Evolutionary conservation across 495 filamentous ascomycete genomes (phyloP), one percentile per base, ranked within the genome.

Genomic region (Neurospora tetraspora): DNA sequence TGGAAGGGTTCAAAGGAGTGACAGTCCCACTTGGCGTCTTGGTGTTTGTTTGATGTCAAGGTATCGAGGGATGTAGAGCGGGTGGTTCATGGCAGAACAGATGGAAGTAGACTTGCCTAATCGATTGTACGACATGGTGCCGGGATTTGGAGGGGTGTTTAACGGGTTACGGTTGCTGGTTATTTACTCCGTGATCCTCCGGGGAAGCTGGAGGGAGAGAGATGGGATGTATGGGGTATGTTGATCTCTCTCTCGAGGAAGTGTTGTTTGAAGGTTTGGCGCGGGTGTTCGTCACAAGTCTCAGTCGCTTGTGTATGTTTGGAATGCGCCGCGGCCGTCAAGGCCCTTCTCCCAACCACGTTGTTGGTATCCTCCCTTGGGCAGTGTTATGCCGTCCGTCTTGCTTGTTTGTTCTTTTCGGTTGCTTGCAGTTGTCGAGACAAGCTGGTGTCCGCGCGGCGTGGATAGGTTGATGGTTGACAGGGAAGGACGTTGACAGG

Each of bases 51-150:
- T 23, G 39, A 71, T 38, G 70, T 38, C 3, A 6, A 11, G 39
- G 16, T 69, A 39, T 36, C 34, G 61, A 65, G 68, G 23, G 65
- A 40, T 34, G 23, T n/a, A 45, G 39, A 43, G 42, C 42, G 42
- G 23, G 45, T 23, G 45, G 10, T 53, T 53, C n/a, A 53, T 59
- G 37, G 37, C 27, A 11, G 12, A 53, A 73, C 61, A 71, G 69
- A 34, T n/a, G n/a, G n/a, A 73, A 73, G 73, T 72, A 76, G 73
- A 89, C 90, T 84, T 83, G 89, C 91, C 88, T 86, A 92, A 81
- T 71, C 89, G 89, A 86, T 92, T 91, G 83, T 92, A 92, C 79
- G 90, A 87, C 86, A 88, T 88, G 83, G 79, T 83, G 78, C 53
- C 14, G 53, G 53, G 27, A 65, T 65, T 61, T 34, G 23, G 11